Evolutionary conservation across 163 green algal genomes (phyloP).

Genomic region (Chlamydomonas reinhardtii): DNA sequence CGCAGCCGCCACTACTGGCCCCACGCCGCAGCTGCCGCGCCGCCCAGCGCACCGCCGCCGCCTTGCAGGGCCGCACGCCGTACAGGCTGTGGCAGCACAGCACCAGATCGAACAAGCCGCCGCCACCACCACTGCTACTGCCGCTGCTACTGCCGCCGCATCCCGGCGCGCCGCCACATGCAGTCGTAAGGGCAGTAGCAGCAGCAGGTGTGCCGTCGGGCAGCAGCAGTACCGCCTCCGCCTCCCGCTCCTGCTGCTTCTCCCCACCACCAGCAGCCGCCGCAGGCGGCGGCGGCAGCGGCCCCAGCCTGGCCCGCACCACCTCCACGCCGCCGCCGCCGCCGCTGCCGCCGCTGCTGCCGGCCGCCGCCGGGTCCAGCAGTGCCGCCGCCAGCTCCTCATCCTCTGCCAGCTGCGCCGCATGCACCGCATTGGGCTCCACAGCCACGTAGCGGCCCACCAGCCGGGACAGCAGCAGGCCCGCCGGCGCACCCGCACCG

Average conservation of each 20-base stretch:
- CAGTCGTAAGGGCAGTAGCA: background rate
- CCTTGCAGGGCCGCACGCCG: background rate
- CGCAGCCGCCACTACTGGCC: background rate
- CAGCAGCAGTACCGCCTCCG: background rate
- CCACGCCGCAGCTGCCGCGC: background rate
- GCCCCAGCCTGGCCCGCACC: background rate
- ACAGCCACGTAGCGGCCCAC: background rate
- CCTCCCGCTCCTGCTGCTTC: background rate
- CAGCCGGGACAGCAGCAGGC: background rate
- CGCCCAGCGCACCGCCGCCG: background rate
- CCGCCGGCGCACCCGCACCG: background rate
- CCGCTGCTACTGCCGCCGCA: background rate
- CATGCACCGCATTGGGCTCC: background rate
- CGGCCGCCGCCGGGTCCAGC: no score
- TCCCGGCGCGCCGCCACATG: no score
- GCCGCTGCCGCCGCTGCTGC: no score
- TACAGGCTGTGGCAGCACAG: constrained; percentile 8
- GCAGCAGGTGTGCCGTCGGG: background rate
- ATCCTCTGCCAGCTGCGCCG: background rate
- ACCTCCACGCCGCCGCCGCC: no score
- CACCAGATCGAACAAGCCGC: background rate
- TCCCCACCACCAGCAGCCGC: background rate
- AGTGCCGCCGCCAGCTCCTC: no score
- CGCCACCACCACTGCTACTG: no score
- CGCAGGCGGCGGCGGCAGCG: no score